These are phyloP conservation scores for Picea abies DNA, from an alignment of 83 land plant species.

Conservation along the genomic window DNA sequence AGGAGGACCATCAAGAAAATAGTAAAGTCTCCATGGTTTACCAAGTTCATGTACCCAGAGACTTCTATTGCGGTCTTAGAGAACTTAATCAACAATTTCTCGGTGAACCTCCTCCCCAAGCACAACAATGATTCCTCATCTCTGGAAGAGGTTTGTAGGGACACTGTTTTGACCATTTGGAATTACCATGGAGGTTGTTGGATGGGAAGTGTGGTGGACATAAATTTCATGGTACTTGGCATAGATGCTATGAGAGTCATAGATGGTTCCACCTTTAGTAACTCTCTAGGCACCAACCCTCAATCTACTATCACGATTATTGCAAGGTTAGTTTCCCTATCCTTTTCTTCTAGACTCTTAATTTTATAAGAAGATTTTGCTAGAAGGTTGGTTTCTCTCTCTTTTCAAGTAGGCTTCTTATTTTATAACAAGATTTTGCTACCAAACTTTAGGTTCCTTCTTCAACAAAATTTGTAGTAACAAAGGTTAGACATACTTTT, in stretches of 20 bases:
- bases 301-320: conserved; percentile 84
- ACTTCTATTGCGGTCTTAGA: conserved; percentile 30
- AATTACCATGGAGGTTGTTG: conserved; percentile 84
- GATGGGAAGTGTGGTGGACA: conserved; percentile 51
- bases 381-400: conserved; percentile 34
- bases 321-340: conserved; percentile 37
- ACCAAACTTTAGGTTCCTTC: too few relatives aligned
- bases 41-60: conserved; percentile 27
- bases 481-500: too few relatives aligned
- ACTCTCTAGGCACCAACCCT: conserved; percentile 73
- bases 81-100: conserved; percentile 43
- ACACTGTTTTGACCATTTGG: conserved; percentile 71
- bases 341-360: too few relatives aligned
- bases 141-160: conserved; percentile 52
- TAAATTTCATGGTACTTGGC: conserved; percentile 49
- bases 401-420: too few relatives aligned
- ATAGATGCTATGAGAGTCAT: conserved; percentile 58
- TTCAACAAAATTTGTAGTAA: too few relatives aligned
- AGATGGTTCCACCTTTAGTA: conserved; percentile 68
- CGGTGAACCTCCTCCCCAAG: conserved; percentile 41
- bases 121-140: conserved; percentile 28
- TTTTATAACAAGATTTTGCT: too few relatives aligned
- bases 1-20: conserved; percentile 26
- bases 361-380: too few relatives aligned
- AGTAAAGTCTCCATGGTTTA: conserved; percentile 31